Evolutionary conservation across 2,329 filamentous ascomycete genomes (phyloP).

Genomic region (Plectosphaerella plurivora): DNA sequence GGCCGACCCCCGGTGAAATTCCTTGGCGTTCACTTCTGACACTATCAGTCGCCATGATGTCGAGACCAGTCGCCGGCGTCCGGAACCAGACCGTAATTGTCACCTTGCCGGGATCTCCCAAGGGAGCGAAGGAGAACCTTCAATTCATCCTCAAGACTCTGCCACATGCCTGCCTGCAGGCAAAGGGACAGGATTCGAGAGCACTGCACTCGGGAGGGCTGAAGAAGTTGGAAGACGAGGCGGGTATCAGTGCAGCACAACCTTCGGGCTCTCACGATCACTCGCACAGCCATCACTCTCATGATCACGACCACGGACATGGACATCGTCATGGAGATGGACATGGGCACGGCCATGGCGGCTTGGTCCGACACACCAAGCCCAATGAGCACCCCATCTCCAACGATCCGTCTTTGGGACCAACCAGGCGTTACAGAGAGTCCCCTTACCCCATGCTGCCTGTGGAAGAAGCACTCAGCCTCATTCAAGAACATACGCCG

Average conservation of each 20-base stretch:
- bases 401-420: constrained; percentile 57
- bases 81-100: constrained; percentile 77
- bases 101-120: constrained; percentile 90
- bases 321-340: constrained; percentile 48
- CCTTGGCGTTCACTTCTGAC: constrained; percentile 14
- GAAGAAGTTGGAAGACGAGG: constrained; percentile 78
- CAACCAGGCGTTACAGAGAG: constrained; percentile 69
- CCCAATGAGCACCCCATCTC: constrained; percentile 53
- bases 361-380: constrained; percentile 69
- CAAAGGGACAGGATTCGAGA: constrained; percentile 77
- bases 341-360: constrained; percentile 58
- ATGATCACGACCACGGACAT: constrained; percentile 49
- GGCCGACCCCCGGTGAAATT: constrained; percentile 23
- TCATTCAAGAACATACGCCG: constrained; percentile 73
- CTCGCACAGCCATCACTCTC: constrained; percentile 46
- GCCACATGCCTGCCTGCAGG: constrained; percentile 91
- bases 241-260: constrained; percentile 48
- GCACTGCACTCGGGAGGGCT: constrained; percentile 74
- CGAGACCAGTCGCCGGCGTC: constrained; percentile 84
- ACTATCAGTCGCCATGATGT: constrained; percentile 84
- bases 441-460: constrained; percentile 92
- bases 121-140: constrained; percentile 91
- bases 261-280: constrained; percentile 30
- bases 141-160: constrained; percentile 84
- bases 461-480: constrained; percentile 72